These are phyloP conservation scores for Gliomastix tumulicola DNA, from an alignment of 2,329 filamentous ascomycete genomes.

Conservation along the genomic window DNA sequence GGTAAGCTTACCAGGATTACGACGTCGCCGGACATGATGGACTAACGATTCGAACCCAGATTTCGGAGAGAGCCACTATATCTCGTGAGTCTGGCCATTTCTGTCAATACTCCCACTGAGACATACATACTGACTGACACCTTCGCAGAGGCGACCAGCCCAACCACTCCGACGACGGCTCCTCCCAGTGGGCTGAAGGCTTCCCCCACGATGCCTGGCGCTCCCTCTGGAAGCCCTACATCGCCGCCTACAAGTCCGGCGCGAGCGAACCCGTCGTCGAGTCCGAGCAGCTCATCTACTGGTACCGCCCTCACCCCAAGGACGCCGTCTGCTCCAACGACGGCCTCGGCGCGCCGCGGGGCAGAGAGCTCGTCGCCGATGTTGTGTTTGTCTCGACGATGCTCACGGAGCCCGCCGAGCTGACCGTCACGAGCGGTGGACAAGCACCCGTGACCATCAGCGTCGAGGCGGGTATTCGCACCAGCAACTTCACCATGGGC, in stretches of 20 bases:
- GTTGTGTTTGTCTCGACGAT: slow-evolving; percentile 12
- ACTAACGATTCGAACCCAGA: slow-evolving; percentile 5
- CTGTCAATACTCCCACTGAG: too few species aligned
- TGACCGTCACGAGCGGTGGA: slow-evolving; percentile 11
- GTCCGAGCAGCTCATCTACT: slow-evolving; percentile 15
- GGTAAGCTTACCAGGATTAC: slow-evolving; percentile 5
- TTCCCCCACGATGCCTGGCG: slow-evolving; percentile 28
- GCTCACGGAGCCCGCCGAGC: slow-evolving; percentile 10
- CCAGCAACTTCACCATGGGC: slow-evolving; percentile 13
- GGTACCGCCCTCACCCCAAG: slow-evolving; percentile 13
- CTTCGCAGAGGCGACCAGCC: slow-evolving; percentile 9
- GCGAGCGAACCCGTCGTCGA: slow-evolving; percentile 7
- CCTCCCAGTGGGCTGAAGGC: slow-evolving; percentile 36
- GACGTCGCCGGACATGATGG: too few species aligned
- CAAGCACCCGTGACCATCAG: slow-evolving; percentile 6
- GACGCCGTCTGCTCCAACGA: slow-evolving; percentile 9
- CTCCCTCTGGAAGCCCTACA: slow-evolving; percentile 11
- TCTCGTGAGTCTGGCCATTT: slow-evolving; percentile 7
- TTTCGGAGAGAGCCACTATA: slow-evolving; percentile 14
- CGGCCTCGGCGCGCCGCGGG: slow-evolving; percentile 7
- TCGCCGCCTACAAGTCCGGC: slow-evolving; percentile 11
- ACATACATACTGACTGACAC: neutral
- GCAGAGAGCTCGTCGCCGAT: slow-evolving; percentile 10
- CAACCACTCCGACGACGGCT: slow-evolving; percentile 32
- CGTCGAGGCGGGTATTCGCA: slow-evolving; percentile 10